Base-by-base conservation (phyloP, 225 moss, liverwort and hornwort genomes). In the Anthoceros angustus region DNA sequence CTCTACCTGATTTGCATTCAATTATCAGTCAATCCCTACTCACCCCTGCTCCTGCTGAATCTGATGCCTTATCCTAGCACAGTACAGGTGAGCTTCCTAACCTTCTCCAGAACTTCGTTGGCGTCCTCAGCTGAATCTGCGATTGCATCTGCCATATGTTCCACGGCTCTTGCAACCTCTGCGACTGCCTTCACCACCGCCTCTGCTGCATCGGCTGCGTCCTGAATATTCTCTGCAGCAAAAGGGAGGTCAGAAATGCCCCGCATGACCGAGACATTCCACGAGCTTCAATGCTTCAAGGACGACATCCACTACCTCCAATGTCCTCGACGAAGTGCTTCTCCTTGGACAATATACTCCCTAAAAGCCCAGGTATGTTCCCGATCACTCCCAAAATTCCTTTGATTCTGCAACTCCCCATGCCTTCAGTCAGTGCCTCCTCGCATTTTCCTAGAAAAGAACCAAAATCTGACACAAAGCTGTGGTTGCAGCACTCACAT, bases 111-210 rank as follows among this genome's bases (percentile, higher is more conserved):
- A 55, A 55, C n/a, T 9, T 20, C 55, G 7, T 55, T 8, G n/a
- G 55, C 55, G 5, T 55, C 55, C 14, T 55, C 55, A 55, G 55
- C 55, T 55, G 55, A 9, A 15, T 55, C 55, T 55, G 55, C 55
- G 6, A 55, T 55, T 18, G 55, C 6, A 55, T 55, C 55, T 55
- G 55, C 55, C n/a, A 23, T 23, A 20, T 55, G 55, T 55, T 55
- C 55, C 18, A 55, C 55, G 55, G 23, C 55, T 20, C 55, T 55
- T 18, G 55, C 55, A 55, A 55, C 55, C 55, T 55, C 55, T 5
- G 55, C 55, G 6, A 55, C 23, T 8, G n/a, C 55, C 55, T 55
- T 55, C n/a, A 55, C 55, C 55, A 55, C n/a, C 12, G 18, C 55
- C 55, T 55, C 55, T 9, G n/a, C 55, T 0, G 55, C 55, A 55